Evolutionary conservation across 1,284 basidiomycete species (phyloP).

Genomic region (Retiboletus flavoniger): DNA sequence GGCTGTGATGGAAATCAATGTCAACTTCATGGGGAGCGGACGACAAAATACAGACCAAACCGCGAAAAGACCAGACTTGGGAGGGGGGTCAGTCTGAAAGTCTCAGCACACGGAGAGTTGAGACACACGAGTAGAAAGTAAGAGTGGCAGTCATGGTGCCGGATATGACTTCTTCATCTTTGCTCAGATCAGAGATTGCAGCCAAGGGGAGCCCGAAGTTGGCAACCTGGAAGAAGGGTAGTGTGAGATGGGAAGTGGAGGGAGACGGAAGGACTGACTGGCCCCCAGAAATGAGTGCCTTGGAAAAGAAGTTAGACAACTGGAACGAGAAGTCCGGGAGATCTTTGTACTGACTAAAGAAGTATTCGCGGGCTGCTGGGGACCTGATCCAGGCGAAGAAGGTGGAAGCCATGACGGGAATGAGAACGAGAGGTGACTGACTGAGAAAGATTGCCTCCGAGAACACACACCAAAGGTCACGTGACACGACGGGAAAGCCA

Average conservation of each 20-base stretch:
- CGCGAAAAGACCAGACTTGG: constrained; percentile 90
- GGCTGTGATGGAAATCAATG: constrained; percentile 45
- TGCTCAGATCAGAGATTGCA: constrained; percentile 83
- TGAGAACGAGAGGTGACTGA: neutral
- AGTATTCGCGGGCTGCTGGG: constrained; percentile 87
- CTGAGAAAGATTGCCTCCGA: neutral
- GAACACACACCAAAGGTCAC: constrained; percentile 8
- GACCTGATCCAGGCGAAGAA: constrained; percentile 86
- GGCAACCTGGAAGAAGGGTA: constrained; percentile 62
- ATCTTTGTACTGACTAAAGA: constrained; percentile 72
- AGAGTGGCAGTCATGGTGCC: constrained; percentile 94
- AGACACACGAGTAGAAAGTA: constrained; percentile 84
- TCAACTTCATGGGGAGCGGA: neutral
- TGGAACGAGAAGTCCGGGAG: neutral
- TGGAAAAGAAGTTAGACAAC: constrained; percentile 10
- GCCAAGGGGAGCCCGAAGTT: constrained; percentile 97
- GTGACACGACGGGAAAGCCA: constrained; percentile 6
- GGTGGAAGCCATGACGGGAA: constrained; percentile 64
- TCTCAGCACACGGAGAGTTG: neutral
- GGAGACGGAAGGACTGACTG: constrained; percentile 54
- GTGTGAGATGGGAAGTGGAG: constrained; percentile 13
- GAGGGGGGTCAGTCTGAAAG: constrained; percentile 9
- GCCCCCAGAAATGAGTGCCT: constrained; percentile 98
- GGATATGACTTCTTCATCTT: constrained; percentile 94
- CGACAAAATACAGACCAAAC: constrained; percentile 58